phyloP scores from a whole-genome alignment of 768 basidiomycete genomes.

The Clathrus columnatus region DNA sequence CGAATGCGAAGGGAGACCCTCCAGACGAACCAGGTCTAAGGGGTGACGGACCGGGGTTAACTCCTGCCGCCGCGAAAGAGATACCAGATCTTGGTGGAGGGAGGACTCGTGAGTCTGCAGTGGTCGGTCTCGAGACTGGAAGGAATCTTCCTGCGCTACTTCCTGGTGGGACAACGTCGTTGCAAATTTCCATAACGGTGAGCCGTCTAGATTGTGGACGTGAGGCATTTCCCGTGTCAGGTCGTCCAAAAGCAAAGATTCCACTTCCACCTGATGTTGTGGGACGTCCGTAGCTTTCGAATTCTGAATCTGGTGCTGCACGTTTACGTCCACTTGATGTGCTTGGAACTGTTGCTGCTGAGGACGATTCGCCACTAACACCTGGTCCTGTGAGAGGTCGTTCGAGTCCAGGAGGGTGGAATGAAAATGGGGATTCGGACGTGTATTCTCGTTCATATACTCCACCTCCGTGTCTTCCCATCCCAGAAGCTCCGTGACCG shows the following conservation, averaged over 20 bases:
- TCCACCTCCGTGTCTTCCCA: neutral
- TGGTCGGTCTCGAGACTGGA: slow-evolving; percentile 5
- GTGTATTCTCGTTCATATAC: neutral
- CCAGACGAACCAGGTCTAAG: neutral
- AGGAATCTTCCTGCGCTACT: slow-evolving; percentile 20
- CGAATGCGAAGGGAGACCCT: slow-evolving; percentile 4
- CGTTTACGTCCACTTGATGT: slow-evolving; percentile 26
- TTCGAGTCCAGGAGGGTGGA: slow-evolving; percentile 55
- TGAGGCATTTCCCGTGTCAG: slow-evolving; percentile 53
- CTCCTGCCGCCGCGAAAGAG: neutral
- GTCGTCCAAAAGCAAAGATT: slow-evolving; percentile 51
- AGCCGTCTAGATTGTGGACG: slow-evolving; percentile 72
- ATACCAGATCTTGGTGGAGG: neutral
- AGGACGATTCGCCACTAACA: slow-evolving; percentile 20
- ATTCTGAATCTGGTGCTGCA: slow-evolving; percentile 23
- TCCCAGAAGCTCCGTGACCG: neutral
- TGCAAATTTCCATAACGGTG: slow-evolving; percentile 85
- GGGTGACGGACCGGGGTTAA: neutral
- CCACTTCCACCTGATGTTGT: slow-evolving; percentile 16
- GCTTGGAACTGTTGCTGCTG: slow-evolving; percentile 9
- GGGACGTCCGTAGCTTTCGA: slow-evolving; percentile 10
- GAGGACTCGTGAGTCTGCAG: slow-evolving; percentile 6
- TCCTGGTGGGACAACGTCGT: slow-evolving; percentile 48
- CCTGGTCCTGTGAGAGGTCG: slow-evolving; percentile 31
- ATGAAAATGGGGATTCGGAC: slow-evolving; percentile 57